Evolutionary conservation across 176 grass and related monocot genomes (phyloP).

Genomic region (Aechmea fasciata): DNA sequence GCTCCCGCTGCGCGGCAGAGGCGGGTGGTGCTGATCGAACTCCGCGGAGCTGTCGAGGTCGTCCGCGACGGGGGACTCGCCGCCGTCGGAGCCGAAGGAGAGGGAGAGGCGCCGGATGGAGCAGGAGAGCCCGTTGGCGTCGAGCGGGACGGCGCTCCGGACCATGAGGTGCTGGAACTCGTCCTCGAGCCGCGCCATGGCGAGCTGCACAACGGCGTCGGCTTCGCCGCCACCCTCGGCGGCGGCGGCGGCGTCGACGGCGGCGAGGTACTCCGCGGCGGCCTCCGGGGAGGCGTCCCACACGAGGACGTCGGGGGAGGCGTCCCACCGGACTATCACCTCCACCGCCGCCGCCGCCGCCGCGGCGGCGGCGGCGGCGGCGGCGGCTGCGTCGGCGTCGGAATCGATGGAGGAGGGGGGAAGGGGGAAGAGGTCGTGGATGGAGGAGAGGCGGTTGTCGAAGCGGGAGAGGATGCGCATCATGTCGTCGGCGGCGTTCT

Average conservation of each 20-base stretch:
- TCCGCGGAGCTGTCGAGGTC: conserved; percentile 80
- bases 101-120: conserved; percentile 86
- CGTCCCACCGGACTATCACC: conserved; percentile 63
- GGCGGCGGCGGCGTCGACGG: conserved; percentile 22
- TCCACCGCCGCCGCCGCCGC: conserved; percentile 34
- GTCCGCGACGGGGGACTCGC: conserved; percentile 32
- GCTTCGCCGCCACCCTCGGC: conserved; percentile 18
- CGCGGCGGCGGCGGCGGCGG: background rate
- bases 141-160: conserved; percentile 63
- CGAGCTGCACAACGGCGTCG: conserved; percentile 54
- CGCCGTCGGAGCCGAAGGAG: conserved; percentile 32
- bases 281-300: conserved; percentile 57
- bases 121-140: conserved; percentile 60
- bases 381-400: conserved; percentile 17
- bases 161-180: conserved; percentile 75
- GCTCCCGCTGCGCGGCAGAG: background rate
- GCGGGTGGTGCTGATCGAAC: conserved; percentile 31
- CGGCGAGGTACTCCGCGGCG: conserved; percentile 42
- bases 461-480: conserved; percentile 96
- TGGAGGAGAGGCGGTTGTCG: conserved; percentile 42
- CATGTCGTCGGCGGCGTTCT: conserved; percentile 99
- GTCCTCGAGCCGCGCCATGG: conserved; percentile 85
- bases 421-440: background rate
- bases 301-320: conserved; percentile 52
- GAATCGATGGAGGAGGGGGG: conserved; percentile 18